phyloP scores from a whole-genome alignment of 2,329 filamentous ascomycete genomes.

The Fusarium sp. region DNA sequence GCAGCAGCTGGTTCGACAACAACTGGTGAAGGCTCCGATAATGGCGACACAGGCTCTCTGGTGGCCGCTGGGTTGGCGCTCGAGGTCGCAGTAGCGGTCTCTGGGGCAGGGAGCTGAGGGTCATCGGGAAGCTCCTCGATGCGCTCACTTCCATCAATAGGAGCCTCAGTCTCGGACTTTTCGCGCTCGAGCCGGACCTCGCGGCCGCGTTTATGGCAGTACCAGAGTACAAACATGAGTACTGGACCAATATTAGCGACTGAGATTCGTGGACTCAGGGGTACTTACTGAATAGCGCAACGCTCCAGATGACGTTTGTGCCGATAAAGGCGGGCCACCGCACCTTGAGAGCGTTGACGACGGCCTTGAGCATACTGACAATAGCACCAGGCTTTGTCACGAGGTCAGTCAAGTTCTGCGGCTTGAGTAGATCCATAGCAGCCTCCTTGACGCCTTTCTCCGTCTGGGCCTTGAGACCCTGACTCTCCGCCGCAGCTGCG shows the following conservation, averaged over 20 bases:
- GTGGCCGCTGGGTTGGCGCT: conserved; percentile 4
- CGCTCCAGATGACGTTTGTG: conserved; percentile 88
- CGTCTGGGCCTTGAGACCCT: conserved; percentile 66
- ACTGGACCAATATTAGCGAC: conserved; percentile 57
- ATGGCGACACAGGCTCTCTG: conserved; percentile 34
- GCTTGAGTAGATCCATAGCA: conserved; percentile 71
- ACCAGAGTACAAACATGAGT: conserved; percentile 94
- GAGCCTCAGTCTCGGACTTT: conserved; percentile 48
- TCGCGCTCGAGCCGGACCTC: conserved; percentile 79
- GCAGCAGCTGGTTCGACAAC: conserved; percentile 19
- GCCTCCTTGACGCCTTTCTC: conserved; percentile 66
- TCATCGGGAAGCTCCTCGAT: conserved; percentile 62
- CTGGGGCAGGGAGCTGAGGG: conserved; percentile 51
- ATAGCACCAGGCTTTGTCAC: conserved; percentile 88
- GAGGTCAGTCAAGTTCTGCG: conserved; percentile 78
- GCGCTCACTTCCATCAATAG: conserved; percentile 51
- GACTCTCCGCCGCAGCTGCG: conserved; percentile 78
- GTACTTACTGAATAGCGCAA: conserved; percentile 81
- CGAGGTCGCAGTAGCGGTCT: conserved; percentile 17
- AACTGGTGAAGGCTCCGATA: conserved; percentile 23
- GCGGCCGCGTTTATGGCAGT: conserved; percentile 93
- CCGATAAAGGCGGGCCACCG: conserved; percentile 91
- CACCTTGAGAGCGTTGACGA: conserved; percentile 84
- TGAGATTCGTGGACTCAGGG: background rate
- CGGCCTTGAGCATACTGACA: conserved; percentile 84